Percentiles rank a stretch among this genome's conserved stretches.
These are phyloP conservation scores for Chenopodium berlandieri DNA, from an alignment of 148 eudicot genomes.

Conservation along the genomic window DNA sequence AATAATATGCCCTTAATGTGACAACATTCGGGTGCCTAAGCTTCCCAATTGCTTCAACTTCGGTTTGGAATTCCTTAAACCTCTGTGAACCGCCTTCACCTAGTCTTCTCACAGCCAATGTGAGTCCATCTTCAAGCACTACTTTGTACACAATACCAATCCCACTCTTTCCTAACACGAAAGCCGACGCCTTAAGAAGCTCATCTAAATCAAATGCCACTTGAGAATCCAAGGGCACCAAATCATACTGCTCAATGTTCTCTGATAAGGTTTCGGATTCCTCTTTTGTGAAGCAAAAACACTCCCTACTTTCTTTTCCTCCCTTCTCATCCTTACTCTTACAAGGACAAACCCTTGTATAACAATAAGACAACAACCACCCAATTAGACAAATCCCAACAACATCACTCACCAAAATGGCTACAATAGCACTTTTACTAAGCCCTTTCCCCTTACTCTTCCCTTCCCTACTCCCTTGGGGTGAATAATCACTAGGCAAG, in stretches of 20 bases:
- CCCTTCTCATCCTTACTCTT: slow-evolving; percentile 49
- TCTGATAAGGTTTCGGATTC: slow-evolving; percentile 85
- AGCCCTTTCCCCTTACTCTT: slow-evolving; percentile 53
- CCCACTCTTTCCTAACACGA: slow-evolving; percentile 92
- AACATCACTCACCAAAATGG: slow-evolving; percentile 67
- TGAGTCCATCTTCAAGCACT: slow-evolving; percentile 87
- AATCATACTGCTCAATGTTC: slow-evolving; percentile 79
- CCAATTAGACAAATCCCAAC: slow-evolving; percentile 86
- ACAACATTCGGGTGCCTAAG: slow-evolving; percentile 83
- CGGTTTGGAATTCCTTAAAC: slow-evolving; percentile 87
- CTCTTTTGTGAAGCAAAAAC: slow-evolving; percentile 81
- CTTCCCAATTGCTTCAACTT: slow-evolving; percentile 95
- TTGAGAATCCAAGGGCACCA: slow-evolving; percentile 67
- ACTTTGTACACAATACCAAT: slow-evolving; percentile 96
- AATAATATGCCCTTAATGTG: slow-evolving; percentile 81
- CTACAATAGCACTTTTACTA: slow-evolving; percentile 52
- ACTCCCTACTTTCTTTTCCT: slow-evolving; percentile 55
- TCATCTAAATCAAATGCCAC: slow-evolving; percentile 84
- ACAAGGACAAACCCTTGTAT: slow-evolving; percentile 53
- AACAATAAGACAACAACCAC: slow-evolving; percentile 78
- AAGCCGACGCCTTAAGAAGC: slow-evolving; percentile 97
- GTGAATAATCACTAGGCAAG: slow-evolving; percentile 57
- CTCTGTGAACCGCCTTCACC: slow-evolving; percentile 98
- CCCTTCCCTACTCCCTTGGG: slow-evolving; percentile 34
- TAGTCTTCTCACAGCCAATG: slow-evolving; percentile 85